Evolutionary conservation across 1,139 yeast species (phyloP).

Genomic region (Pichia cactophila): DNA sequence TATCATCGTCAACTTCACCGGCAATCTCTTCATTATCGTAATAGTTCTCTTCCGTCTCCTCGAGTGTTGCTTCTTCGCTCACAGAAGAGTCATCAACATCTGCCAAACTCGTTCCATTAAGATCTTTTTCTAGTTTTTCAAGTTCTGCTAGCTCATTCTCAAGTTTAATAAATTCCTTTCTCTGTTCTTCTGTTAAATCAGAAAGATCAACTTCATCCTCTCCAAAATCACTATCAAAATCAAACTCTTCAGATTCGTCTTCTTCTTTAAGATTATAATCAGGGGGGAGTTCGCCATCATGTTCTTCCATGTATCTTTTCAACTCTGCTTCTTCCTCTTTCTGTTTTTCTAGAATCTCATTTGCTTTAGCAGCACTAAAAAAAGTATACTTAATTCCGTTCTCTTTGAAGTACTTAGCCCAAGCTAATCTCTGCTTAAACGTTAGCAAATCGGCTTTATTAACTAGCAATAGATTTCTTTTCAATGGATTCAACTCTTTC

Average conservation of each 20-base stretch:
- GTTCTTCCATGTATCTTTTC: conserved; percentile 20
- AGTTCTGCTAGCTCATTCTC: conserved; percentile 27
- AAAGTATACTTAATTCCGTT: conserved; percentile 77
- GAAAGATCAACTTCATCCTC: conserved; percentile 17
- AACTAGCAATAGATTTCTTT: conserved; percentile 74
- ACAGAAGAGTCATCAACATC: conserved; percentile 5
- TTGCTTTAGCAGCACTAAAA: conserved; percentile 86
- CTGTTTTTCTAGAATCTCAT: conserved; percentile 58
- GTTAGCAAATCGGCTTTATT: conserved; percentile 91
- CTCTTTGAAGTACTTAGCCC: conserved; percentile 78
- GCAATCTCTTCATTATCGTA: conserved; percentile 22
- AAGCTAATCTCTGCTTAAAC: conserved; percentile 62
- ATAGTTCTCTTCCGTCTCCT: conserved; percentile 8
- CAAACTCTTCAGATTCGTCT: conserved; percentile 36
- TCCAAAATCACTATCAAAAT: conserved; percentile 13
- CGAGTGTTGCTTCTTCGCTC: conserved; percentile 20
- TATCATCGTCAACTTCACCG: conserved; percentile 28
- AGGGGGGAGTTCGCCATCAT: conserved; percentile 42
- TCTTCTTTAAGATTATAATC: conserved; percentile 31
- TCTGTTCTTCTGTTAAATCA: conserved; percentile 31
- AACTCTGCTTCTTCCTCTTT: conserved; percentile 33
- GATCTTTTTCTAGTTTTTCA: conserved; percentile 25
- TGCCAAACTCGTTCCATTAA: conserved; percentile 13
- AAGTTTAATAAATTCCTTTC: conserved; percentile 20
- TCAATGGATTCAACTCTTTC: conserved; percentile 57